Evolutionary conservation across 306 rosid species (phyloP).

Genomic region (Prunus mongolica): DNA sequence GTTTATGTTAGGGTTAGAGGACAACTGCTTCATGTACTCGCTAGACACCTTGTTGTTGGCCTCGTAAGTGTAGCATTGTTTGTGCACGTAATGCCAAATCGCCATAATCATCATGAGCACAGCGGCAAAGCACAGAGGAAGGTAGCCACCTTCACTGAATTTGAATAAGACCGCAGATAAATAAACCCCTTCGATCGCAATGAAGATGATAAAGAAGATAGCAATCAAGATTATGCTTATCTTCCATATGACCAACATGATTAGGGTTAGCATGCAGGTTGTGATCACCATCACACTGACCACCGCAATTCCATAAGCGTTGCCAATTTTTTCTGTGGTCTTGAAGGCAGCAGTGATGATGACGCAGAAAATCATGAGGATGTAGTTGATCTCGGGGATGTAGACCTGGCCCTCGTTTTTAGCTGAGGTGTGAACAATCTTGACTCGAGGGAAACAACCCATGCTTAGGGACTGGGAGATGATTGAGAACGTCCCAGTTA

Average conservation of each 20-base stretch:
- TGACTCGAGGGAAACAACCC: conserved; percentile 76
- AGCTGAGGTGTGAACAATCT: conserved; percentile 61
- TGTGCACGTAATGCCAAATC: conserved; percentile 26
- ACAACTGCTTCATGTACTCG: conserved; percentile 31
- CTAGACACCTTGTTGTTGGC: conserved; percentile 15
- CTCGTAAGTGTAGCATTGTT: conserved; percentile 23
- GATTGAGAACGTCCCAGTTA: conserved; percentile 77
- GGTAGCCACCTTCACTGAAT: conserved; percentile 32
- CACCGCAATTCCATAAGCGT: conserved; percentile 56
- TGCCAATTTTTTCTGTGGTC: conserved; percentile 66
- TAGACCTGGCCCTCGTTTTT: conserved; percentile 75
- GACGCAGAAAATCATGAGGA: conserved; percentile 67
- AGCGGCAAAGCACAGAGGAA: conserved; percentile 14
- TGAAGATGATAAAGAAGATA: conserved; percentile 14
- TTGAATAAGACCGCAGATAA: conserved; percentile 29
- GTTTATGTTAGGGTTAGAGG: conserved; percentile 25
- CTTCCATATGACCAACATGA: conserved; percentile 38
- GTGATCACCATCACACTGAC: conserved; percentile 29
- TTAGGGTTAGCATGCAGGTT: conserved; percentile 14
- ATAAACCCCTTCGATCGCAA: conserved; percentile 13
- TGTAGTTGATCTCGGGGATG: conserved; percentile 69
- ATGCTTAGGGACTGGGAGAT: conserved; percentile 56
- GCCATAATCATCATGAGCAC: conserved; percentile 19
- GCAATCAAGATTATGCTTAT: conserved; percentile 15
- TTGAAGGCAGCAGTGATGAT: conserved; percentile 50